A percentile compares a stretch with the other conserved stretches of the same genome.
Conservation (phyloP, 2,329 filamentous ascomycete genomes). For the Gaeumannomyces sp. region DNA sequence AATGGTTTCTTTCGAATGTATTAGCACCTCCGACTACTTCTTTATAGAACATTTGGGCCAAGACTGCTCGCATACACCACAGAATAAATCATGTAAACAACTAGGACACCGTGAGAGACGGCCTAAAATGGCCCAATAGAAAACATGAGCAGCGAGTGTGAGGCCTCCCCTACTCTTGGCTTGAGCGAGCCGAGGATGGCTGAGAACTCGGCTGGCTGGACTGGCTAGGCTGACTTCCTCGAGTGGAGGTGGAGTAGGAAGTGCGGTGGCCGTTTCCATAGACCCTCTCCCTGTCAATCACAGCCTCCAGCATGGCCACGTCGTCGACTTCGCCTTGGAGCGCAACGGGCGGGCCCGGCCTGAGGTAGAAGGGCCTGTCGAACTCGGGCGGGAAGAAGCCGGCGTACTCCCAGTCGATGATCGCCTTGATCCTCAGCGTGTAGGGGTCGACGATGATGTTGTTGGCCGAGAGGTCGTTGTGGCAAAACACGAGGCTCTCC, state of each 20-base stretch:
- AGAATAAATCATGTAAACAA: too few species aligned
- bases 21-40: too few species aligned
- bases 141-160: background rate
- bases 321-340: constrained; percentile 22
- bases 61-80: too few species aligned
- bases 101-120: background rate
- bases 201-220: background rate
- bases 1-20: too few species aligned
- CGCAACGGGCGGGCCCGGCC: constrained; percentile 20
- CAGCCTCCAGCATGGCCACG: constrained; percentile 6
- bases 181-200: background rate
- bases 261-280: background rate
- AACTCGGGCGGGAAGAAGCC: constrained; percentile 23
- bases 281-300: constrained; percentile 4
- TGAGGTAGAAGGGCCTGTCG: constrained; percentile 20
- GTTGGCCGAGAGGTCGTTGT: constrained; percentile 20
- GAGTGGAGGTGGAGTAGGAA: background rate
- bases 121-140: background rate
- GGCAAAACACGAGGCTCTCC: constrained; percentile 20
- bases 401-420: constrained; percentile 24
- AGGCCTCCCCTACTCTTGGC: background rate
- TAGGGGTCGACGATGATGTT: constrained; percentile 21
- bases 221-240: background rate
- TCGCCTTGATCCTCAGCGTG: constrained; percentile 20
- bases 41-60: too few species aligned